A percentile compares a stretch with the other conserved stretches of the same genome.
Evolutionary conservation across 805 yeast genomes (phyloP).

Genomic region (Teunomyces lycoperdinae): DNA sequence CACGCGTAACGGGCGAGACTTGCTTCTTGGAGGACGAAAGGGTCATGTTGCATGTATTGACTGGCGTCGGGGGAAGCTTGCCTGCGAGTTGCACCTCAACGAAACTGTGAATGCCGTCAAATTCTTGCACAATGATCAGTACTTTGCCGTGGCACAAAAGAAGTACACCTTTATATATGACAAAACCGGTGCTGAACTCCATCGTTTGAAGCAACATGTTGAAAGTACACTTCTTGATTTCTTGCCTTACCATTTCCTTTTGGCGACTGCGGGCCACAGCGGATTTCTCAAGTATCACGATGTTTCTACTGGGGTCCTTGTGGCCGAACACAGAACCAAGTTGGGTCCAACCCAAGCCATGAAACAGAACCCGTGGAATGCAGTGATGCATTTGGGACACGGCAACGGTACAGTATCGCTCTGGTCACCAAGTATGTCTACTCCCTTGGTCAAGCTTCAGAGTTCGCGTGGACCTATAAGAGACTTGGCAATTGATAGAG

Average conservation of each 20-base stretch:
- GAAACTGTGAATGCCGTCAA: conserved; percentile 92
- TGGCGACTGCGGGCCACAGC: conserved; percentile 85
- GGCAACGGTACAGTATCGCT: conserved; percentile 87
- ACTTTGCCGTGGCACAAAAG: conserved; percentile 95
- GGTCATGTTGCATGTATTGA: conserved; percentile 97
- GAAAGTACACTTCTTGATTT: conserved; percentile 83
- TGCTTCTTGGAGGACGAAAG: conserved; percentile 81
- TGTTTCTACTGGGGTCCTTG: conserved; percentile 86
- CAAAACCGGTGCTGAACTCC: conserved; percentile 86
- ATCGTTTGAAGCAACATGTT: conserved; percentile 84
- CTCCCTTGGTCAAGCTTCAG: conserved; percentile 80
- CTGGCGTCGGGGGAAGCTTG: conserved; percentile 84
- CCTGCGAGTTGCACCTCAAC: conserved; percentile 77
- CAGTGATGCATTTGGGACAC: conserved; percentile 91
- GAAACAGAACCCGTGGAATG: conserved; percentile 94
- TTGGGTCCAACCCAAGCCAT: conserved; percentile 86
- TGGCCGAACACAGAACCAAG: conserved; percentile 80
- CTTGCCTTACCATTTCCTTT: conserved; percentile 86
- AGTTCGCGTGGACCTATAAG: conserved; percentile 85
- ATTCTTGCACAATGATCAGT: conserved; percentile 88
- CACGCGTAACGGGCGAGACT: conserved; percentile 81
- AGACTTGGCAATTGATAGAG: conserved; percentile 81
- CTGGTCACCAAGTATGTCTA: conserved; percentile 89
- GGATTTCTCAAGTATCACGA: conserved; percentile 92
- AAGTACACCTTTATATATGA: conserved; percentile 92